These are phyloP conservation scores for Pistacia integerrima DNA, from an alignment of 345 rosid genomes.

Conservation along the genomic window DNA sequence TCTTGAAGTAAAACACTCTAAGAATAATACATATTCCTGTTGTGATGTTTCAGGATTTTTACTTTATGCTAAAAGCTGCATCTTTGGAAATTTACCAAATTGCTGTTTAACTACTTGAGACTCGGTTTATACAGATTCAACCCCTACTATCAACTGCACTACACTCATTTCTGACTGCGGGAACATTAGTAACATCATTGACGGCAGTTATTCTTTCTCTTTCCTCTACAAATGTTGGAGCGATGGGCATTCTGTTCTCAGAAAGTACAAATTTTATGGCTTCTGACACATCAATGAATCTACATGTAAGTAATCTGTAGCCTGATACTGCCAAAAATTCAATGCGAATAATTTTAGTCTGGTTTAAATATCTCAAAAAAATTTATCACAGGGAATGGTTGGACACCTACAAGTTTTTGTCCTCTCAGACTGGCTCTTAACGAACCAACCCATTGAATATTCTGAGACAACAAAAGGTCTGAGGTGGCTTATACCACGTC, in stretches of 20 bases:
- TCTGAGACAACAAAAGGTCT: constrained; percentile 59
- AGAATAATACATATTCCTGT: constrained; percentile 12
- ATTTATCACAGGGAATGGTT: constrained; percentile 43
- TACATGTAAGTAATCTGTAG: constrained; percentile 35
- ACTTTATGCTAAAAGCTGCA: background rate
- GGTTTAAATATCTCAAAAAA: background rate
- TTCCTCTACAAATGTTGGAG: constrained; percentile 47
- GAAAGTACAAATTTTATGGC: constrained; percentile 24
- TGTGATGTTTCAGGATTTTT: background rate
- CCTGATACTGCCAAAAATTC: background rate
- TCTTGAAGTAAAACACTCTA: constrained; percentile 51
- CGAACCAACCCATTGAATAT: constrained; percentile 48
- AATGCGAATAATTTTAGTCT: background rate
- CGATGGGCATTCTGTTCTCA: constrained; percentile 23
- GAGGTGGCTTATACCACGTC: constrained; percentile 61
- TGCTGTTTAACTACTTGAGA: constrained; percentile 12
- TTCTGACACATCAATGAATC: constrained; percentile 41
- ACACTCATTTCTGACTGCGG: constrained; percentile 53
- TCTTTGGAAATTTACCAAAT: background rate
- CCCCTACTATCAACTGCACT: constrained; percentile 48
- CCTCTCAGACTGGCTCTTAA: constrained; percentile 49
- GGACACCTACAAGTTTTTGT: constrained; percentile 67
- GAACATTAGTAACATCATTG: constrained; percentile 51
- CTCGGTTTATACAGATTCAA: constrained; percentile 34
- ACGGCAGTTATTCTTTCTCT: constrained; percentile 48